Evolutionary conservation across 2,329 filamentous ascomycete genomes (phyloP), one percentile per base, ranked within the genome.

Genomic region (Alternaria gansuensis): DNA sequence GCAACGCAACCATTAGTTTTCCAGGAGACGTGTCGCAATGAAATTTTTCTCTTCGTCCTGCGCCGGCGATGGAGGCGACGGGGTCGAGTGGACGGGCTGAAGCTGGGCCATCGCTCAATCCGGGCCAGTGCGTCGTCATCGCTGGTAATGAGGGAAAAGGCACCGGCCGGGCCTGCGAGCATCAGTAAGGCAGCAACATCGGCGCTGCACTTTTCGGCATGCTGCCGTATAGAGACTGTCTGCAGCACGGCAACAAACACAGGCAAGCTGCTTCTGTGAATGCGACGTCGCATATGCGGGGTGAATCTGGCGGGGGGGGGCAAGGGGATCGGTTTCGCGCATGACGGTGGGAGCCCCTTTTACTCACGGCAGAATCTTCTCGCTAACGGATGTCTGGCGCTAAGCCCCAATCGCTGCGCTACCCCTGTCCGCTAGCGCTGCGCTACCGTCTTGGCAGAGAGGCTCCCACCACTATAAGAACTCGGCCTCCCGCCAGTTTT

Each of bases 121-220:
- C 63, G 64, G 62, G 58, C 41, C 58, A 65, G 55, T 61, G 67
- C 65, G 64, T 63, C 68, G 67, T 70, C 68, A 71, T 71, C 34
- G 52, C 60, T 64, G 56, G 57, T 63, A 51, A 60, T 51, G 53
- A 43, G 43, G 49, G 40, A 51, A 24, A 14, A 54, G 55, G 51
- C 54, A 46, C 37, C 43, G 48, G 45, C 54, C 50, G 29, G 29
- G 44, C 52, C 49, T 58, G 54, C 50, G 45, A 49, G 14, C 51
- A 56, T 63, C 57, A 34, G 48, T 39, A 34, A 36, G 21, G 57
- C 60, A 57, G 49, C 59, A 53, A 34, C 43, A 51, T 23, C 50
- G 28, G 39, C 29, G 17, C 31, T 51, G 40, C 44, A 40, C 21
- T 28, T 48, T 36, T 21, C 33, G 14, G 28, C 9, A 23, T 13